A percentile compares a stretch with the other conserved stretches of the same genome.
Evolutionary conservation across 768 basidiomycete species (phyloP).

Genomic region (Leccinellum albellum): DNA sequence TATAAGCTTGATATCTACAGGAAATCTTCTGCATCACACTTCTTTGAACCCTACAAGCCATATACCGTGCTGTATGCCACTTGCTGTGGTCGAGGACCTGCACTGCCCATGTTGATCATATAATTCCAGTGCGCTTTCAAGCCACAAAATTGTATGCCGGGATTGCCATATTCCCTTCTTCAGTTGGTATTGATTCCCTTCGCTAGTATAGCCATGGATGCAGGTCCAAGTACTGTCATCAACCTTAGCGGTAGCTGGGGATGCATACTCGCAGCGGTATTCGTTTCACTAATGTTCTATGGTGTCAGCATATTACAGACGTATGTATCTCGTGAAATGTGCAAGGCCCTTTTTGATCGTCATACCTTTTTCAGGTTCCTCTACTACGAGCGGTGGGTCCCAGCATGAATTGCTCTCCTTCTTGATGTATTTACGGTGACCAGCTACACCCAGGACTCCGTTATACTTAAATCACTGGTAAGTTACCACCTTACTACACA

Average conservation of each 20-base stretch:
- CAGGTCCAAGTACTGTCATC: neutral
- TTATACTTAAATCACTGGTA: conserved; percentile 16
- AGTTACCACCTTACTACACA: neutral
- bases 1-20: neutral
- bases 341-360: neutral
- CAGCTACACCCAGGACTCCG: conserved; percentile 14
- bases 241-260: conserved; percentile 20
- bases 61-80: neutral
- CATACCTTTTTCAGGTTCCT: conserved; percentile 14
- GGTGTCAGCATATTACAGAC: conserved; percentile 25
- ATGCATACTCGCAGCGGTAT: conserved; percentile 20
- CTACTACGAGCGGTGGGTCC: conserved; percentile 24
- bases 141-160: conserved; percentile 10
- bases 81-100: neutral
- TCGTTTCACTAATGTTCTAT: conserved; percentile 21
- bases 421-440: neutral
- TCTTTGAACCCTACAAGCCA: neutral
- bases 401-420: neutral
- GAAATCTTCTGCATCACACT: neutral
- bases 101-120: conserved; percentile 9
- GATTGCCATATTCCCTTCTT: neutral
- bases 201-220: conserved; percentile 11
- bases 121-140: neutral
- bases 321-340: conserved; percentile 7
- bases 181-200: neutral